Evolutionary conservation across 163 green algal species (phyloP).

Genomic region (Scenedesmus sp.): DNA sequence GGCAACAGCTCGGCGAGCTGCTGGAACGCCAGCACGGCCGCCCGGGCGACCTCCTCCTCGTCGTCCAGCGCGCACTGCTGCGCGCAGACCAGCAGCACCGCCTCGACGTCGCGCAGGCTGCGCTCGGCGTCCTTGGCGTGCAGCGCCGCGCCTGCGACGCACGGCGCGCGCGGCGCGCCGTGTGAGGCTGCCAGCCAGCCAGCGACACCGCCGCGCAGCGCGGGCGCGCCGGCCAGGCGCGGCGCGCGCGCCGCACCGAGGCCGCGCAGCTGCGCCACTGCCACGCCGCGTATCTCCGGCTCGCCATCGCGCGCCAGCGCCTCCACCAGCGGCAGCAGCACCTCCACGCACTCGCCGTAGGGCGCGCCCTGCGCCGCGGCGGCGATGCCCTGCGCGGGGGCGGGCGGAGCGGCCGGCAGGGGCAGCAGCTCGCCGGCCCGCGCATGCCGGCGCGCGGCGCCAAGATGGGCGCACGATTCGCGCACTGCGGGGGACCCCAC

Average conservation of each 20-base stretch:
- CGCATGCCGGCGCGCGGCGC: neutral
- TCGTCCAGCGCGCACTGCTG: slow-evolving; percentile 38
- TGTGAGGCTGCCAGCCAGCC: too few relatives aligned
- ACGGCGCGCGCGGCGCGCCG: neutral
- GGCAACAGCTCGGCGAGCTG: slow-evolving; percentile 38
- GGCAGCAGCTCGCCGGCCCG: neutral
- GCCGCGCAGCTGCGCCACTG: slow-evolving; percentile 7
- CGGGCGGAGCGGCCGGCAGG: neutral
- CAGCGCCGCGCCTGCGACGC: slow-evolving; percentile 9
- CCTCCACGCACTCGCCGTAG: slow-evolving; percentile 31
- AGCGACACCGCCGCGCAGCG: too few relatives aligned
- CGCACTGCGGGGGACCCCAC: too few relatives aligned
- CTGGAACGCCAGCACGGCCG: slow-evolving; percentile 37
- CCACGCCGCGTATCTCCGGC: slow-evolving; percentile 34
- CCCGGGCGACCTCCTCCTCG: slow-evolving; percentile 37
- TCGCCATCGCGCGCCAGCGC: slow-evolving; percentile 31
- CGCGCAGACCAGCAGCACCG: neutral
- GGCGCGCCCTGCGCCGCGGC: slow-evolving; percentile 14
- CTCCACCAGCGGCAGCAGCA: slow-evolving; percentile 38
- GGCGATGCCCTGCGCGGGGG: slow-evolving; percentile 33
- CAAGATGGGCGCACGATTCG: too few relatives aligned
- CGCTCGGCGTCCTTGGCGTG: slow-evolving; percentile 25
- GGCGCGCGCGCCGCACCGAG: slow-evolving; percentile 38
- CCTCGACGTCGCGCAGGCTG: slow-evolving; percentile 30
- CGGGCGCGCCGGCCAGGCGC: too few relatives aligned